phyloP scores from a whole-genome alignment of 306 rosid genomes.

The Mucuna pruriens region DNA sequence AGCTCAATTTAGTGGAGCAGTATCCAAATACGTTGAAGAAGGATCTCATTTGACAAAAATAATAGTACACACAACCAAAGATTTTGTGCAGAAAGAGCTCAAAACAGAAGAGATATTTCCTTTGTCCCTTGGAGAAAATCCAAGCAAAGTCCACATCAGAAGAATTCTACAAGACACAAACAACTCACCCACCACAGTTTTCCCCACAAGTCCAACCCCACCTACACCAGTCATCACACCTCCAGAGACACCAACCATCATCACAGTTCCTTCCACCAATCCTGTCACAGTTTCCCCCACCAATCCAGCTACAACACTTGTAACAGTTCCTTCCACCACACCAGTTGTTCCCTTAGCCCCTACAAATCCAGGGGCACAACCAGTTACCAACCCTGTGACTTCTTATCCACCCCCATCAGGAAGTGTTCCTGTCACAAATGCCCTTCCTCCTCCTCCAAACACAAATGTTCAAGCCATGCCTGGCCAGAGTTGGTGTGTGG shows the following conservation, averaged over 20 bases:
- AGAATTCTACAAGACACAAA: slow-evolving; percentile 48
- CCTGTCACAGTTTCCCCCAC: slow-evolving; percentile 65
- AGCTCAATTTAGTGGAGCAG: slow-evolving; percentile 40
- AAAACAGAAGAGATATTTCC: slow-evolving; percentile 45
- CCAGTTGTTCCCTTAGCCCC: slow-evolving; percentile 57
- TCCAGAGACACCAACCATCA: slow-evolving; percentile 65
- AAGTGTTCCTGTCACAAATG: slow-evolving; percentile 45
- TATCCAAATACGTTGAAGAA: slow-evolving; percentile 52
- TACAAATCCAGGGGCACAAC: slow-evolving; percentile 58
- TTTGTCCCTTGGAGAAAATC: slow-evolving; percentile 45
- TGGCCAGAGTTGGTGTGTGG: slow-evolving; percentile 92
- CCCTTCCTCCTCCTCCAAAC: slow-evolving; percentile 60
- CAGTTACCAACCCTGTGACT: slow-evolving; percentile 64
- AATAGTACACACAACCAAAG: slow-evolving; percentile 38
- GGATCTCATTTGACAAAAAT: slow-evolving; percentile 41
- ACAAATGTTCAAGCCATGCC: slow-evolving; percentile 55
- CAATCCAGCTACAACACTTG: slow-evolving; percentile 55
- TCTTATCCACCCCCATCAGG: slow-evolving; percentile 77
- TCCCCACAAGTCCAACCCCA: slow-evolving; percentile 57
- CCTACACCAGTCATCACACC: slow-evolving; percentile 42
- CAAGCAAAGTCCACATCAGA: slow-evolving; percentile 41
- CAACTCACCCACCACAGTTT: slow-evolving; percentile 49
- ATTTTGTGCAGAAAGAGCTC: slow-evolving; percentile 40
- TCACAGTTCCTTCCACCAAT: slow-evolving; percentile 77
- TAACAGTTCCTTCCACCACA: slow-evolving; percentile 65